A percentile compares a stretch with the other conserved stretches of the same genome.
phyloP scores from a whole-genome alignment of 148 eudicot species.

The Simmondsia chinensis region DNA sequence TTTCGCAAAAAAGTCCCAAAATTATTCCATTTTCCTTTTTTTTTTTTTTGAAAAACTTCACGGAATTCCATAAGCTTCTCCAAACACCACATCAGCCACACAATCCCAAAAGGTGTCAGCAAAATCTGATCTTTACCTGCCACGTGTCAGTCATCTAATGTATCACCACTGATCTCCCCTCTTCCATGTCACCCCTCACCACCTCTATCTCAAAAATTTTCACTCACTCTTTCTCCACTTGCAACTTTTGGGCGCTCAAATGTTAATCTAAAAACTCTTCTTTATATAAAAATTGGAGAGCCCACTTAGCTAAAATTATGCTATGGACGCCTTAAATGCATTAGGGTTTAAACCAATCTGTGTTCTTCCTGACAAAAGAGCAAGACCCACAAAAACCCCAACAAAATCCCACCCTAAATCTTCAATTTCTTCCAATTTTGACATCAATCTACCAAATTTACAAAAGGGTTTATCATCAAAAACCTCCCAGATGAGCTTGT shows the following conservation, averaged over 20 bases:
- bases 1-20: too few species aligned
- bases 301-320: slow-evolving; percentile 12
- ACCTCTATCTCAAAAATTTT: slow-evolving; percentile 10
- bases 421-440: slow-evolving; percentile 14
- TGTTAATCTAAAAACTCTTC: neutral
- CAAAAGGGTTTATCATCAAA: slow-evolving; percentile 22
- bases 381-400: slow-evolving; percentile 50
- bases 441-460: slow-evolving; percentile 22
- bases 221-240: slow-evolving; percentile 7
- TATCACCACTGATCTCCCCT: slow-evolving; percentile 22
- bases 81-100: too few species aligned
- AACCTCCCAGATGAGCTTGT: slow-evolving; percentile 37
- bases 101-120: too few species aligned
- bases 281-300: slow-evolving; percentile 1
- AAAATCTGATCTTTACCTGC: slow-evolving; percentile 33
- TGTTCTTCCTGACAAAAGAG: slow-evolving; percentile 53
- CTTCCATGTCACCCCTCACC: slow-evolving; percentile 36
- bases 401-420: slow-evolving; percentile 23
- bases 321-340: slow-evolving; percentile 85
- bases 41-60: neutral
- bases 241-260: slow-evolving; percentile 1
- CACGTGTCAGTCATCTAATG: slow-evolving; percentile 41
- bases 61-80: too few species aligned
- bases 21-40: neutral
- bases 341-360: slow-evolving; percentile 60